These are phyloP conservation scores for Calycina herbarum DNA, from an alignment of 2,329 filamentous ascomycete genomes.

Conservation along the genomic window DNA sequence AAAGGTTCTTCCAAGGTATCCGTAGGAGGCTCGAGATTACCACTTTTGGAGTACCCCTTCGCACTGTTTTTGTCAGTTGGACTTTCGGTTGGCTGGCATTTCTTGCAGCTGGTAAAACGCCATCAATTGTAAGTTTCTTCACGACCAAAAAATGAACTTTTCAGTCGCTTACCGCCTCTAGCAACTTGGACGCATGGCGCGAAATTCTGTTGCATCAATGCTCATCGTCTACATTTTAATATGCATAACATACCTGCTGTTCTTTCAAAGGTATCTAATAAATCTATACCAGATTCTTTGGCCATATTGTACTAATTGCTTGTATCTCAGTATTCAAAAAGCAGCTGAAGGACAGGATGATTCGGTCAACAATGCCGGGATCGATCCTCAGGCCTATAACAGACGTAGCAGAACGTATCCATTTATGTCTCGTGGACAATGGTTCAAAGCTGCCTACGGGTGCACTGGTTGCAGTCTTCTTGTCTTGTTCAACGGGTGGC, in stretches of 20 bases:
- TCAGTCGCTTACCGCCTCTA: slow-evolving; percentile 25
- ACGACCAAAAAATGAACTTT: not conserved
- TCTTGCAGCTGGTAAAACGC: slow-evolving; percentile 35
- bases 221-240: slow-evolving; percentile 41
- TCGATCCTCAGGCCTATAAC: slow-evolving; percentile 8
- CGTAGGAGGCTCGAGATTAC: slow-evolving; percentile 40
- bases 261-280: slow-evolving; percentile 28
- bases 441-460: slow-evolving; percentile 20
- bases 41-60: slow-evolving; percentile 41
- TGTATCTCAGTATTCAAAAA: slow-evolving; percentile 11
- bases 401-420: slow-evolving; percentile 17
- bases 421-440: slow-evolving; percentile 22
- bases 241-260: slow-evolving; percentile 38
- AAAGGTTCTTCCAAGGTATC: slow-evolving; percentile 34
- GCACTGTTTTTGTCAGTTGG: slow-evolving; percentile 41
- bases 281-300: not conserved
- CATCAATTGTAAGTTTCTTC: slow-evolving; percentile 16
- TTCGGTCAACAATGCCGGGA: slow-evolving; percentile 3
- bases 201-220: slow-evolving; percentile 40
- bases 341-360: slow-evolving; percentile 8
- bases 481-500: slow-evolving; percentile 22
- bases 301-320: not conserved
- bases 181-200: slow-evolving; percentile 39
- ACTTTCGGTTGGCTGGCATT: slow-evolving; percentile 41
- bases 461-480: slow-evolving; percentile 18